Conservation (phyloP, 768 basidiomycete species). For the Rhodotorula diobovata region DNA sequence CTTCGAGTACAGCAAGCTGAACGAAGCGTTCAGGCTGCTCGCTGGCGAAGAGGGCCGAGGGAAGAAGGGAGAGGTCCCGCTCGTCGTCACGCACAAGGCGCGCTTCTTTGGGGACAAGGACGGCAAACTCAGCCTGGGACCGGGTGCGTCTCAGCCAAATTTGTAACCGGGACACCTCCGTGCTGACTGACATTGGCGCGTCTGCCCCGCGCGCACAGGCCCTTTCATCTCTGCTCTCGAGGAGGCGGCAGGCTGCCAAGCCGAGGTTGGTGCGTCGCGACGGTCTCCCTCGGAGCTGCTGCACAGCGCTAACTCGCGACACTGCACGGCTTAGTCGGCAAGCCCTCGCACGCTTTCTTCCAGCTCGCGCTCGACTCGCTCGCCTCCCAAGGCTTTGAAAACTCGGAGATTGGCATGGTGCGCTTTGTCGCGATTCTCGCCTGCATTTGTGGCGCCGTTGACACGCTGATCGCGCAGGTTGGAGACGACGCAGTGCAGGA, state of each 20-base stretch:
- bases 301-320: too few species aligned
- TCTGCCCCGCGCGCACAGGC: conserved; percentile 45
- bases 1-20: conserved; percentile 58
- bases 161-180: too few species aligned
- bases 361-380: conserved; percentile 57
- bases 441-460: background rate
- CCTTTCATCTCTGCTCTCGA: conserved; percentile 66
- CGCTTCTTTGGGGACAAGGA: conserved; percentile 54
- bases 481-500: conserved; percentile 67
- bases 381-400: conserved; percentile 35
- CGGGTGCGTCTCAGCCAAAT: too few species aligned
- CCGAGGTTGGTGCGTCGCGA: conserved; percentile 48
- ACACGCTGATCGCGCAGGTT: conserved; percentile 51
- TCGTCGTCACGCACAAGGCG: conserved; percentile 62
- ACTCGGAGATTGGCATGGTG: conserved; percentile 37
- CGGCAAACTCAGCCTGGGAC: conserved; percentile 60
- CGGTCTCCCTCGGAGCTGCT: too few species aligned
- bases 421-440: conserved; percentile 27
- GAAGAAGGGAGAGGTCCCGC: conserved; percentile 42
- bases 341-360: conserved; percentile 61
- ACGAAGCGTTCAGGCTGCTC: conserved; percentile 64
- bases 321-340: conserved; percentile 53
- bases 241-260: conserved; percentile 53
- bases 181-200: too few species aligned
- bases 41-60: conserved; percentile 5